These are phyloP conservation scores for Pluteus cervinus DNA, from an alignment of 768 basidiomycete species.

Conservation along the genomic window DNA sequence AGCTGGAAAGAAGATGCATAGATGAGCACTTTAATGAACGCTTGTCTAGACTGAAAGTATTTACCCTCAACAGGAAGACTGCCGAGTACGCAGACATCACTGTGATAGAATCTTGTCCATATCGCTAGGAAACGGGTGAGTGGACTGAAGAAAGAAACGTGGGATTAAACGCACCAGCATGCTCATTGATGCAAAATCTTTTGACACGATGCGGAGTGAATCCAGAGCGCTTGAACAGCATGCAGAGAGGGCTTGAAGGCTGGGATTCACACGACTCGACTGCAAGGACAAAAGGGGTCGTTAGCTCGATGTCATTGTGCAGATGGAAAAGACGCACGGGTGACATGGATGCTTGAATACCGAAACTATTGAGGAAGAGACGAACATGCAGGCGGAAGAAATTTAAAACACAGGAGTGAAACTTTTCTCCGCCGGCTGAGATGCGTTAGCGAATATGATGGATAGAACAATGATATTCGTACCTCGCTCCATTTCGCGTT, in stretches of 20 bases:
- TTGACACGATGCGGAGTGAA: conserved; percentile 62
- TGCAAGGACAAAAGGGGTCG: conserved; percentile 17
- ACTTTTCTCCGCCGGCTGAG: conserved; percentile 64
- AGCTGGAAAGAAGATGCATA: conserved; percentile 37
- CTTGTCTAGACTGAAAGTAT: conserved; percentile 6
- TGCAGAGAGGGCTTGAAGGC: conserved; percentile 59
- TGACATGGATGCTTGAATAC: conserved; percentile 57
- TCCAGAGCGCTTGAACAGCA: conserved; percentile 74
- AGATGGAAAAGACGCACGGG: conserved; percentile 34
- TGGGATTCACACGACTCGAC: conserved; percentile 54
- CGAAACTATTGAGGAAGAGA: conserved; percentile 82
- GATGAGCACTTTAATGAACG: conserved; percentile 2
- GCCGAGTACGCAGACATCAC: conserved; percentile 87
- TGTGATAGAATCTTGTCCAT: conserved; percentile 78
- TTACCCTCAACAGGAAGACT: conserved; percentile 70
- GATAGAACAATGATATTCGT: conserved; percentile 9
- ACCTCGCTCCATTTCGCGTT: conserved; percentile 69
- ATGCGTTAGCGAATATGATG: conserved; percentile 8
- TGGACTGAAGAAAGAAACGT: not conserved
- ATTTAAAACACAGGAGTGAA: conserved; percentile 70
- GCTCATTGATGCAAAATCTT: conserved; percentile 67
- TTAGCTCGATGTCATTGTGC: conserved; percentile 2
- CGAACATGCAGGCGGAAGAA: conserved; percentile 76
- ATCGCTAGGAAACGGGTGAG: conserved; percentile 44
- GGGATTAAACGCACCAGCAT: conserved; percentile 51